These are phyloP conservation scores for Hymenoscyphus salicellus DNA, from an alignment of 2,329 filamentous ascomycete genomes.

Conservation along the genomic window DNA sequence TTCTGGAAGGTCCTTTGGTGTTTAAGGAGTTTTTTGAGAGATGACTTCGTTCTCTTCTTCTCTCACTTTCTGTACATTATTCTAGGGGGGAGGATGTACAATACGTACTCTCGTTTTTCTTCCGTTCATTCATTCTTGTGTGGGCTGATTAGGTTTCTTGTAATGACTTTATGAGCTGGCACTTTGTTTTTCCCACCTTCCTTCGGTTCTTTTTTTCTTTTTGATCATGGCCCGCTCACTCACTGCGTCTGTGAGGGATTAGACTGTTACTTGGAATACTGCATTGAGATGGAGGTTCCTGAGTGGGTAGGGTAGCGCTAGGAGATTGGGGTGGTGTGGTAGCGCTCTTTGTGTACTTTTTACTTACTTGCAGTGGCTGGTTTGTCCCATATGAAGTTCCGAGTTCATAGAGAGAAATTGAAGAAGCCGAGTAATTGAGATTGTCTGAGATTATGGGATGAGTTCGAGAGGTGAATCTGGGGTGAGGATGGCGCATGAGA, in stretches of 20 bases:
- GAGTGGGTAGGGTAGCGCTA: neutral
- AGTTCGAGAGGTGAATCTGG: no score
- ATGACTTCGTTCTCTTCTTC: no score
- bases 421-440: no score
- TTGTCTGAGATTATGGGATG: no score
- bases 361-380: no score
- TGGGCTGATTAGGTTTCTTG: neutral
- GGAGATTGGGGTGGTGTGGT: no score
- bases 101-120: neutral
- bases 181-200: neutral
- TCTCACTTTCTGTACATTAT: neutral
- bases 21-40: neutral
- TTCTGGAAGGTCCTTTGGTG: neutral
- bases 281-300: neutral
- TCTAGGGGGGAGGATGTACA: neutral
- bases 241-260: neutral
- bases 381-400: no score
- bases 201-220: neutral
- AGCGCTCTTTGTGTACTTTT: no score
- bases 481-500: no score
- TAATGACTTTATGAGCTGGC: slow-evolving; percentile 1
- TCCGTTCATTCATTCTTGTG: neutral
- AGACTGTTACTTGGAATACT: neutral
- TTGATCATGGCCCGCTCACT: neutral
- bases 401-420: no score